phyloP scores from a whole-genome alignment of 768 basidiomycete genomes.

The Mycena amicta region DNA sequence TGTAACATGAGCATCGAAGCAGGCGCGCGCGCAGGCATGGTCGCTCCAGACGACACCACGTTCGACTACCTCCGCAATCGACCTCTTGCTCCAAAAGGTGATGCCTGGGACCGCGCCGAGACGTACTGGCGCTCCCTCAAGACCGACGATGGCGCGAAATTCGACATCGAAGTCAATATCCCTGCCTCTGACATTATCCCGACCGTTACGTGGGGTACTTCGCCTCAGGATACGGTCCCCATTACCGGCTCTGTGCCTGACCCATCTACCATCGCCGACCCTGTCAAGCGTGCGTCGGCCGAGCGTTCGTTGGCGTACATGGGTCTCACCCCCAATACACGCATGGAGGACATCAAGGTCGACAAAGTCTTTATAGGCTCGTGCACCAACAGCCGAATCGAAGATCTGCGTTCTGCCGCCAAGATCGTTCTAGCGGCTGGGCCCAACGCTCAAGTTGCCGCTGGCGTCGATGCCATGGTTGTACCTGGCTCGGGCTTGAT shows the following conservation, averaged over 20 bases:
- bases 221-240: constrained; percentile 84
- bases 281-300: constrained; percentile 66
- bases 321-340: constrained; percentile 79
- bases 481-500: constrained; percentile 91
- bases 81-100: constrained; percentile 81
- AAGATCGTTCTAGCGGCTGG: constrained; percentile 76
- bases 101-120: constrained; percentile 82
- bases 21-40: constrained; percentile 91
- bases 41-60: constrained; percentile 87
- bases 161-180: constrained; percentile 81
- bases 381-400: constrained; percentile 93
- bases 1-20: constrained; percentile 98
- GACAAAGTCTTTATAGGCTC: constrained; percentile 95
- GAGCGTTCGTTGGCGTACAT: constrained; percentile 83
- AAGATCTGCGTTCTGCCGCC: constrained; percentile 88
- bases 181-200: constrained; percentile 85
- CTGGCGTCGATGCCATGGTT: constrained; percentile 82
- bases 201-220: constrained; percentile 92
- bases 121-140: constrained; percentile 84
- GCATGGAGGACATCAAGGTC: constrained; percentile 75
- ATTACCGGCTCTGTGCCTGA: constrained; percentile 84
- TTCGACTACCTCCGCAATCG: constrained; percentile 82
- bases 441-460: constrained; percentile 70
- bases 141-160: constrained; percentile 81
- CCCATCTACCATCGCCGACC: constrained; percentile 65